Percentiles rank a stretch among this genome's conserved stretches.
phyloP scores from a whole-genome alignment of 2,329 filamentous ascomycete species.

The Celoporthe dispersa region DNA sequence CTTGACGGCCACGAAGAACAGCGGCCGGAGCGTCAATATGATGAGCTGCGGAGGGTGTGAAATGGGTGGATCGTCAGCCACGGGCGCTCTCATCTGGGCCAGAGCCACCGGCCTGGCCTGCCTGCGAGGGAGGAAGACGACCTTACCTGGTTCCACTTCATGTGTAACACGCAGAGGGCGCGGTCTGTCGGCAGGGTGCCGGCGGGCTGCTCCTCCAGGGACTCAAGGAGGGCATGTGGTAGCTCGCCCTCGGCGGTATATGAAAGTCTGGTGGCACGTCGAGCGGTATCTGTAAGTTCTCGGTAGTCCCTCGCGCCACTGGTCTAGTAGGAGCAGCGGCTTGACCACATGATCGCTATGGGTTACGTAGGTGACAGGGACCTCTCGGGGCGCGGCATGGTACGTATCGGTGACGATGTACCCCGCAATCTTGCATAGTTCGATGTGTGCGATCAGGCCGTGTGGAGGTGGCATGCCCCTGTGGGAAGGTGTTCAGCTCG shows the following conservation, averaged over 20 bases:
- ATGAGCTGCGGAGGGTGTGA: slow-evolving; percentile 43
- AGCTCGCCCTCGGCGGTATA: not conserved
- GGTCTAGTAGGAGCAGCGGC: slow-evolving; percentile 46
- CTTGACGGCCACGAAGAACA: slow-evolving; percentile 53
- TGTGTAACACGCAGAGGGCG: slow-evolving; percentile 51
- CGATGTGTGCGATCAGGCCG: slow-evolving; percentile 51
- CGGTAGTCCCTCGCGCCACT: slow-evolving; percentile 34
- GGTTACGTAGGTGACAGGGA: slow-evolving; percentile 1
- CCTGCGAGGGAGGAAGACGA: not conserved
- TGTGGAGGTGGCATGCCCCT: slow-evolving; percentile 49
- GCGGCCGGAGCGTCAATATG: slow-evolving; percentile 53
- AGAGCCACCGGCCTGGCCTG: not conserved
- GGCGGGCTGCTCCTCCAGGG: not conserved
- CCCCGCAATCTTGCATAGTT: slow-evolving; percentile 52
- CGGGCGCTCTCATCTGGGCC: not conserved
- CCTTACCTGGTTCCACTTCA: slow-evolving; percentile 51
- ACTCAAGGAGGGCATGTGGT: slow-evolving; percentile 35
- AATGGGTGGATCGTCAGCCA: slow-evolving; percentile 6
- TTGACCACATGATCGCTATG: slow-evolving; percentile 42
- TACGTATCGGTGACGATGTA: slow-evolving; percentile 55
- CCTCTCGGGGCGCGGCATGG: slow-evolving; percentile 39
- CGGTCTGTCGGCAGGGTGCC: slow-evolving; percentile 39
- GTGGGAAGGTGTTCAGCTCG: slow-evolving; percentile 12
- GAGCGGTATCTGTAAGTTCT: slow-evolving; percentile 42
- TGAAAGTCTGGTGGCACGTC: slow-evolving; percentile 38